These are phyloP conservation scores for Cochlearia excelsa DNA, from an alignment of 345 rosid genomes.

Conservation along the genomic window DNA sequence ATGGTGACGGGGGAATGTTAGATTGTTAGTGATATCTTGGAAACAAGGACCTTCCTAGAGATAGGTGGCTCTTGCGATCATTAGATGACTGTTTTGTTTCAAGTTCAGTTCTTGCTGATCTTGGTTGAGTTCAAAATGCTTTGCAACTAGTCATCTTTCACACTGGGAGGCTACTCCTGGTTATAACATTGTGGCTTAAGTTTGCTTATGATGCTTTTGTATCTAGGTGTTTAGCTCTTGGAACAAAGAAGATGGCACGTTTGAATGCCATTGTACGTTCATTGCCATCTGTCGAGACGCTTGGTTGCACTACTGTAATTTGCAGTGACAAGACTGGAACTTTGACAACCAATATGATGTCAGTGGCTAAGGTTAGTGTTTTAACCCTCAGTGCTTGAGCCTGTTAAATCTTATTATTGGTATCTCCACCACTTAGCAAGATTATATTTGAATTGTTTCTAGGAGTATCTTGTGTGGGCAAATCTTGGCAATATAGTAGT, in stretches of 20 bases:
- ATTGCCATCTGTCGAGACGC: constrained; percentile 97
- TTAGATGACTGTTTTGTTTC: constrained; percentile 15
- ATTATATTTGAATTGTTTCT: constrained; percentile 9
- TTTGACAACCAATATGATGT: constrained; percentile 98
- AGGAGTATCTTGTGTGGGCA: constrained; percentile 15
- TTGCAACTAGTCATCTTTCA: constrained; percentile 14
- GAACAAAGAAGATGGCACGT: constrained; percentile 99
- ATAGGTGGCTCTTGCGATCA: constrained; percentile 18
- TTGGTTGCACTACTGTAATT: constrained; percentile 97
- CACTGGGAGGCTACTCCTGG: constrained; percentile 11
- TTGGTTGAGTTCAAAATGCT: constrained; percentile 17
- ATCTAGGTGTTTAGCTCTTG: constrained; percentile 95
- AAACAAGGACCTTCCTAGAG: constrained; percentile 12
- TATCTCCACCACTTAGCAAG: constrained; percentile 11
- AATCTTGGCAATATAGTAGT: constrained; percentile 12
- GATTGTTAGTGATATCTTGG: constrained; percentile 13
- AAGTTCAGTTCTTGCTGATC: constrained; percentile 14
- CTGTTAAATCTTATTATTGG: constrained; percentile 12
- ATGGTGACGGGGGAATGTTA: not conserved
- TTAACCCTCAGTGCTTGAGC: constrained; percentile 16
- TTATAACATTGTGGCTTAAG: constrained; percentile 21
- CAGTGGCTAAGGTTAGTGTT: constrained; percentile 80
- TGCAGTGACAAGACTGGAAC: constrained; percentile 99
- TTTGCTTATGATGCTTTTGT: constrained; percentile 18
- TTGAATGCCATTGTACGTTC: constrained; percentile 96